A percentile compares a stretch with the other conserved stretches of the same genome.
phyloP scores from a whole-genome alignment of 31 red algal genomes.

The Bonnemaisonia californica region DNA sequence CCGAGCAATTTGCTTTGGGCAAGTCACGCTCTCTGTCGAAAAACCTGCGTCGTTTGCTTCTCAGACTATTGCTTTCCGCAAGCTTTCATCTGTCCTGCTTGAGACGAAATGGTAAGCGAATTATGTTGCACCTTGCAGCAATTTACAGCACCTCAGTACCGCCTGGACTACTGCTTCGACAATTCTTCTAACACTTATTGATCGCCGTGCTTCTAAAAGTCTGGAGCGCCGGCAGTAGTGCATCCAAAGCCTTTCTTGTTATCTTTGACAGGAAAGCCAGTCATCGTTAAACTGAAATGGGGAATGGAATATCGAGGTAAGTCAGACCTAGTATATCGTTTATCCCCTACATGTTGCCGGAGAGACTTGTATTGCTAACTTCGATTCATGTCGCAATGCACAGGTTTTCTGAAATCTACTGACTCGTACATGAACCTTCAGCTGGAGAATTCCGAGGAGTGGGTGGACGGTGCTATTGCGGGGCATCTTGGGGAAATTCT shows the following conservation, averaged over 20 bases:
- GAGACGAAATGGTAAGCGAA: too few relatives aligned
- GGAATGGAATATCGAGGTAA: conserved; percentile 97
- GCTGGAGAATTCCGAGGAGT: conserved; percentile 89
- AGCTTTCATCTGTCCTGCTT: too few relatives aligned
- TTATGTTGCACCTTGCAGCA: too few relatives aligned
- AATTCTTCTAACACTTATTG: neutral
- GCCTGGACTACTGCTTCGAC: too few relatives aligned
- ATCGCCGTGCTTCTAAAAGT: neutral
- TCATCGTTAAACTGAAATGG: conserved; percentile 98
- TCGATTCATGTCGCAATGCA: neutral
- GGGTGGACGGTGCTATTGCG: conserved; percentile 80
- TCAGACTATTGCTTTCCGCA: too few relatives aligned
- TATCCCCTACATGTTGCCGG: too few relatives aligned
- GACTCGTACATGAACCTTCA: conserved; percentile 97
- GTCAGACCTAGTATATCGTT: too few relatives aligned
- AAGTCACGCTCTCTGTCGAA: too few relatives aligned
- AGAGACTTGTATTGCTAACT: too few relatives aligned
- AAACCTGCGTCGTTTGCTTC: too few relatives aligned
- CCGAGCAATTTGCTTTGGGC: too few relatives aligned
- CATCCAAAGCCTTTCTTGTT: conserved; percentile 93
- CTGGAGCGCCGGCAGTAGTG: conserved; percentile 40
- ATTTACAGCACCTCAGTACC: too few relatives aligned
- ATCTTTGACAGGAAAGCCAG: conserved; percentile 79
- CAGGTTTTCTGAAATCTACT: conserved; percentile 75
- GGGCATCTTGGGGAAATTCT: conserved; percentile 91